Evolutionary conservation across 495 filamentous ascomycete genomes (phyloP), one percentile per base, ranked within the genome.

Genomic region (Tuber microsphaerosporum): DNA sequence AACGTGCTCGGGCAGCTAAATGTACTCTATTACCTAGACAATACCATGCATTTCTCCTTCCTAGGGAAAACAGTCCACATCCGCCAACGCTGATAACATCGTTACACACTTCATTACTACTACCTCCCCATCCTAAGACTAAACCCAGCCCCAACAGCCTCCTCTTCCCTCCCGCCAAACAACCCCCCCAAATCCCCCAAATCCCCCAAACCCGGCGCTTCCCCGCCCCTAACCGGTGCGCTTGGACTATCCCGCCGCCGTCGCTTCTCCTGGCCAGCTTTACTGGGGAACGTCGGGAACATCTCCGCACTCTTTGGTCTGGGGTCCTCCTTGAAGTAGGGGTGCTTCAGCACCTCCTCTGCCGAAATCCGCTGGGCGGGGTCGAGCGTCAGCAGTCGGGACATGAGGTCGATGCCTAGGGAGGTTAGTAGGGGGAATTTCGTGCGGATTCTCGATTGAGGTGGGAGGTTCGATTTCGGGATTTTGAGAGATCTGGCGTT

Each of bases 241-340:
- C 92, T 91, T 2, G 95, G 95, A 65, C 91, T 97, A 74, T 88
- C 90, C 42, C 89, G 84, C 44, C 88, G 85, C 75, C 93, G 86
- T 80, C 94, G 84, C 82, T 90, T 92, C 87, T 99, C 95, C 87
- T 94, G 92, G 1, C 93, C 93, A 0, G 94, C 95, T 84, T 97
- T 97, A 71, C 91, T 94, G 2, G 95, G 95, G 82, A 97, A 99
- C 0, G 92, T 94, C 22, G 92, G 92, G 79, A 96, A 94, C 91
- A 96, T 92, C 78, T 90, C 91, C 82, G 90, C 90, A 37, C 89
- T 89, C 84, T 97, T 97, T 1, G 93, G 92, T 45, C 90, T 91
- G 1, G 95, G 95, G 75, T 97, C 91, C 85, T 98, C 95, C 31
- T 85, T 86, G 84, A 98, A 99, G 83, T 95, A 99, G 65, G 89